phyloP scores from a whole-genome alignment of 352 stramenopile genomes.

The Phytophthora quininea region DNA sequence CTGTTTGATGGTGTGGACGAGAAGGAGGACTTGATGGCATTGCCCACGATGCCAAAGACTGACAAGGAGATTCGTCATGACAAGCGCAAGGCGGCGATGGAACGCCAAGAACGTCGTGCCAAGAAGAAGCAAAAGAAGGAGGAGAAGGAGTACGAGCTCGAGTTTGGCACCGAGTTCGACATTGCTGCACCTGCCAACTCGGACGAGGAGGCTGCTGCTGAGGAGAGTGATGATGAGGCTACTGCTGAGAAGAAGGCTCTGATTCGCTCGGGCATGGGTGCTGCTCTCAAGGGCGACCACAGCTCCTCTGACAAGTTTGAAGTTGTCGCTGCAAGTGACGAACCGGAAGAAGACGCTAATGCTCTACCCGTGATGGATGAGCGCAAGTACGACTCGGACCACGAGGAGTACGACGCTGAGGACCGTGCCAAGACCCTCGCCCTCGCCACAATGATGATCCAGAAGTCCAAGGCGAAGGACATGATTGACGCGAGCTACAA shows the following conservation, averaged over 20 bases:
- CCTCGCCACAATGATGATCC: constrained; percentile 98
- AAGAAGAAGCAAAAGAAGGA: constrained; percentile 85
- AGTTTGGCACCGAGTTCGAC: constrained; percentile 77
- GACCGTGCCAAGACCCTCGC: constrained; percentile 97
- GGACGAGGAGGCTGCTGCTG: constrained; percentile 52
- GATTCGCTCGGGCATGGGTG: constrained; percentile 89
- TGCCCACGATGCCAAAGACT: constrained; percentile 95
- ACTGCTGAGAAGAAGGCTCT: constrained; percentile 80
- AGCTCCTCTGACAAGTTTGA: constrained; percentile 41
- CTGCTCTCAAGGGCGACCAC: constrained; percentile 43
- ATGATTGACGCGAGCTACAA: constrained; percentile 99
- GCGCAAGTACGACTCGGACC: constrained; percentile 95
- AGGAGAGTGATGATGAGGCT: constrained; percentile 57
- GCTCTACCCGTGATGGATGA: constrained; percentile 77
- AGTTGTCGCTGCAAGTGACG: constrained; percentile 52
- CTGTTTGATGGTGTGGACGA: constrained; percentile 80
- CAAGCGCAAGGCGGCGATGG: constrained; percentile 95
- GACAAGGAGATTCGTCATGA: constrained; percentile 98
- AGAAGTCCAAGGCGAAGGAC: constrained; percentile 96
- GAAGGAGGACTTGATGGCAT: constrained; percentile 40
- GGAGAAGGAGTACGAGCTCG: constrained; percentile 83
- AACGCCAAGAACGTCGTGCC: constrained; percentile 88
- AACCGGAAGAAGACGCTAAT: constrained; percentile 50
- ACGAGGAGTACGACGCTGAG: constrained; percentile 98
- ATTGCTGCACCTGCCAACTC: constrained; percentile 50